A percentile compares a stretch with the other conserved stretches of the same genome.
Conservation (phyloP, 2,329 filamentous ascomycete genomes). For the Aspergillus fructus region DNA sequence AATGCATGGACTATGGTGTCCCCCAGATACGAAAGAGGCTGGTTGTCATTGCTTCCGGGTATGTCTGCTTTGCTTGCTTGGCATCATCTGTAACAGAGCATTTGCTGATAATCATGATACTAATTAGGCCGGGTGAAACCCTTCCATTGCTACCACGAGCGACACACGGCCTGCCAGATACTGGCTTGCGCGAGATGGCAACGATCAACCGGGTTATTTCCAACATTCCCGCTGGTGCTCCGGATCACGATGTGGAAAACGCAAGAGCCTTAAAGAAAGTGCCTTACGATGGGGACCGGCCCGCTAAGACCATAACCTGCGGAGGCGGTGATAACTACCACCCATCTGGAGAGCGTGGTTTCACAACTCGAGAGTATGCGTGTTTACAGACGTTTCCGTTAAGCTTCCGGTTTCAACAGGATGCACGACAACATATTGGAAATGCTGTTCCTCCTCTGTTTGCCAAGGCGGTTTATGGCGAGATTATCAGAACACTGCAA, state of each 20-base stretch:
- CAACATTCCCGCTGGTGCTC: constrained; percentile 38
- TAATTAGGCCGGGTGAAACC: constrained; percentile 63
- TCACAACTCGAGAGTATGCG: constrained; percentile 68
- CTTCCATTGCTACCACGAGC: constrained; percentile 65
- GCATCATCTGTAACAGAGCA: background rate
- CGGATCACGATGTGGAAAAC: constrained; percentile 43
- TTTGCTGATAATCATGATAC: constrained; percentile 1
- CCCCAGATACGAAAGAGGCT: constrained; percentile 50
- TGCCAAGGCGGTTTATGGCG: constrained; percentile 39
- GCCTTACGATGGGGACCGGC: constrained; percentile 50
- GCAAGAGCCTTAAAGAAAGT: constrained; percentile 22
- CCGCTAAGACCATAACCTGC: constrained; percentile 64
- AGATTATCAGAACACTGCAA: constrained; percentile 38
- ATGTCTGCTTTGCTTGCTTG: constrained; percentile 22
- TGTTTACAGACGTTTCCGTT: constrained; percentile 68
- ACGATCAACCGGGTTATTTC: constrained; percentile 47
- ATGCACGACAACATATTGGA: constrained; percentile 64
- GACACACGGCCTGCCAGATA: constrained; percentile 52
- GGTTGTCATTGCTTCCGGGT: constrained; percentile 56
- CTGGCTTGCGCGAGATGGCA: constrained; percentile 32
- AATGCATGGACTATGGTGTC: constrained; percentile 50
- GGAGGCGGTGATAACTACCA: constrained; percentile 61
- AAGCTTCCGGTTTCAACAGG: constrained; percentile 56
- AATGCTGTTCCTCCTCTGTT: constrained; percentile 71
- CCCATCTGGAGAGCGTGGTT: constrained; percentile 61